A percentile compares a stretch with the other conserved stretches of the same genome.
Conservation (phyloP, 495 filamentous ascomycete genomes). For the Aeminium ludgeri region DNA sequence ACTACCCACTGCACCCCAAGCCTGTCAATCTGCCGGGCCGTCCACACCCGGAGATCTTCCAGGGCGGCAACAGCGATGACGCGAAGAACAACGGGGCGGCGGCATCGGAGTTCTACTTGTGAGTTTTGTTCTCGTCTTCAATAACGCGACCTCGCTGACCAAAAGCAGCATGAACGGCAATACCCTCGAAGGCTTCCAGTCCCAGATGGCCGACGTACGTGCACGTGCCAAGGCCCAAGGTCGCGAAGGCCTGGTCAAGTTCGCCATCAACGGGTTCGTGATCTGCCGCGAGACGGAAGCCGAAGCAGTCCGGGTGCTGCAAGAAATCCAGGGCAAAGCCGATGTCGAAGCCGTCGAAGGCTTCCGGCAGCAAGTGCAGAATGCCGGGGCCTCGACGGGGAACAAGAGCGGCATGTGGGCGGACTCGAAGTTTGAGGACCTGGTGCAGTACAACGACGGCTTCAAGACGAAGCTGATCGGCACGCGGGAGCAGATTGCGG, state of each 20-base stretch:
- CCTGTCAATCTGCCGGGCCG: slow-evolving; percentile 24
- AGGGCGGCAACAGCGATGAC: slow-evolving; percentile 33
- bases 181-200: slow-evolving; percentile 31
- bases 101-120: slow-evolving; percentile 34
- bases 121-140: too few species aligned
- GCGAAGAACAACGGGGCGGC: slow-evolving; percentile 29
- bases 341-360: slow-evolving; percentile 31
- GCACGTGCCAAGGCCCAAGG: slow-evolving; percentile 25
- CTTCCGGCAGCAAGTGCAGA: slow-evolving; percentile 29
- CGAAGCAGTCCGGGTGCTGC: slow-evolving; percentile 29
- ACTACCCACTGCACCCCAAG: slow-evolving; percentile 32
- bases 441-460: slow-evolving; percentile 35
- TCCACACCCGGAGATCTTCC: slow-evolving; percentile 32
- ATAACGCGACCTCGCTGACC: too few species aligned
- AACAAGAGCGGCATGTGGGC: slow-evolving; percentile 34
- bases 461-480: slow-evolving; percentile 37
- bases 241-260: slow-evolving; percentile 26
- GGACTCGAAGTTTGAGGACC: slow-evolving; percentile 30
- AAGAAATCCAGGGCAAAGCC: slow-evolving; percentile 35
- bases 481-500: slow-evolving; percentile 32
- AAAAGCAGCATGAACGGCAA: slow-evolving; percentile 38
- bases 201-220: slow-evolving; percentile 31
- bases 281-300: slow-evolving; percentile 34
- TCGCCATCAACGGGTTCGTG: slow-evolving; percentile 33
- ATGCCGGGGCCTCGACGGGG: slow-evolving; percentile 27